Evolutionary conservation across 2,329 filamentous ascomycete genomes (phyloP), one percentile per base, ranked within the genome.

Genomic region (Zymoseptoria ardabiliae): DNA sequence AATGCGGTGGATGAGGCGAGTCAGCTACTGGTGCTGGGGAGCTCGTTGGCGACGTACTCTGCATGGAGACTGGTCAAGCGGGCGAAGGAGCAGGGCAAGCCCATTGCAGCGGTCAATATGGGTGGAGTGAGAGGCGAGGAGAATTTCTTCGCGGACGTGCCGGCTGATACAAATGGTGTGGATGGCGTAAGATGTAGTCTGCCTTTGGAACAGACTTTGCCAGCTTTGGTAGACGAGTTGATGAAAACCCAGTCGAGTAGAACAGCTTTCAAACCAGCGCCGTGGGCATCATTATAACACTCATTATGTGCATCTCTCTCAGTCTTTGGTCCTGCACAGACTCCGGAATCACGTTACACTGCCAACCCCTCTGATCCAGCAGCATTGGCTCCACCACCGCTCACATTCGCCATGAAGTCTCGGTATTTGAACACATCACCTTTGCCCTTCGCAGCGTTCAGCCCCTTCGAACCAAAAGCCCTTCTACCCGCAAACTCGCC

Each of bases 361-460:
- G 58, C 57, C 48, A 60, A 28, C 11, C 56, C 57, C 54, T 64
- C 64, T 55, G 57, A 50, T 22, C 56, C 61, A n/a, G 49, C 10
- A 55, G 13, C 17, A 55, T 55, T 35, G 51, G 57, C 55, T 3
- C 70, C 73, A 28, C 74, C 75, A 8, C 77, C 77, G 2, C 71
- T 74, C 19, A 79, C 62, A 61, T 68, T 76, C 0, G 75, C 83
- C 63, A 97, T 90, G 76, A 97, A 97, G 60, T 99, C 94, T 63
- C 90, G 85, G 72, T 97, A 99, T 69, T 86, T 85, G 75, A 99
- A 97, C 0, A 97, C 91, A 61, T 97, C 93, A 0, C 90, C 90
- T 75, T 70, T 86, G 63, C 61, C 83, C 75, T 63, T 78, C 72
- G 68, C 68, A 0, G 73, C 72, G 61, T 75, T 74, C 5, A 75